These are phyloP conservation scores for Fraxinus quadrangulata DNA, from an alignment of 257 asterid species.

Conservation along the genomic window DNA sequence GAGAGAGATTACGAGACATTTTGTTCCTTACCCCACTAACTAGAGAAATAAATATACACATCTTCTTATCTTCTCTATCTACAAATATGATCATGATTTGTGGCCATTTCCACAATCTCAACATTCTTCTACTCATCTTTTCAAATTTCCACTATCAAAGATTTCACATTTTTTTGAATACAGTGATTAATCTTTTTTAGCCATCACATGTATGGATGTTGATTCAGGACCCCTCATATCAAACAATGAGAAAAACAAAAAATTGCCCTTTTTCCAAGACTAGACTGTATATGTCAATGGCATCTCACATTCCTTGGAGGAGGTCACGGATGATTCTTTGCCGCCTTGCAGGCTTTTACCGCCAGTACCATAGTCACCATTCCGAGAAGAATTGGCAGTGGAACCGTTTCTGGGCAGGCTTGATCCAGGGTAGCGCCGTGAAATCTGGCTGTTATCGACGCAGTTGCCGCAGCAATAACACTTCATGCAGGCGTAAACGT, in stretches of 20 bases:
- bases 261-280: background rate
- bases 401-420: background rate
- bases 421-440: conserved; percentile 7
- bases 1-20: background rate
- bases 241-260: background rate
- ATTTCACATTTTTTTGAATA: too few species aligned
- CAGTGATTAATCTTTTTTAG: background rate
- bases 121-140: background rate
- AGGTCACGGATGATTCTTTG: conserved; percentile 17
- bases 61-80: background rate
- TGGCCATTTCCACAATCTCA: background rate
- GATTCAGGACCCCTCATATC: background rate
- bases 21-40: background rate
- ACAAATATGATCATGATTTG: background rate
- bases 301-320: conserved; percentile 36
- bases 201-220: background rate
- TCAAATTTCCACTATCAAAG: background rate
- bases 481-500: conserved; percentile 38
- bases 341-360: background rate
- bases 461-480: background rate
- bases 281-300: conserved; percentile 22
- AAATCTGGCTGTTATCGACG: conserved; percentile 11
- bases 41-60: background rate
- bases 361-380: conserved; percentile 15
- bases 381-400: background rate